Conservation (phyloP, 1,284 basidiomycete species). For the Wolfiporia cocos region DNA sequence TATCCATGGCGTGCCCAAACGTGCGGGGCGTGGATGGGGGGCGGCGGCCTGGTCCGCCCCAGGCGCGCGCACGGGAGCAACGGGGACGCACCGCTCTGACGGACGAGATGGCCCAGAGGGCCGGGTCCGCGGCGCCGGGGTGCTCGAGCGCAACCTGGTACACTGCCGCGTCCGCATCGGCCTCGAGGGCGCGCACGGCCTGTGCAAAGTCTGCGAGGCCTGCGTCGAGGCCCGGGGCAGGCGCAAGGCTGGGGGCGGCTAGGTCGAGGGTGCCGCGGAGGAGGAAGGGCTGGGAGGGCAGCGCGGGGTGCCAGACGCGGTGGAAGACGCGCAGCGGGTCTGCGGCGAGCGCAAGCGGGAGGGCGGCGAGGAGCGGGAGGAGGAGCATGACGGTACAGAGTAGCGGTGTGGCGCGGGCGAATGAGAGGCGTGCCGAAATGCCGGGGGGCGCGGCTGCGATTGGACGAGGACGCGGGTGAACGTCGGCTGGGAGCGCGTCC, state of each 20-base stretch:
- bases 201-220: conserved; percentile 15
- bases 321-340: conserved; percentile 24
- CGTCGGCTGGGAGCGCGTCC: not conserved
- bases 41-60: conserved; percentile 2
- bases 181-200: conserved; percentile 13
- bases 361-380: conserved; percentile 14
- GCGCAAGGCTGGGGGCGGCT: conserved; percentile 34
- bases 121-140: conserved; percentile 36
- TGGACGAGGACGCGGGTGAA: conserved; percentile 4
- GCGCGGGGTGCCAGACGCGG: conserved; percentile 7
- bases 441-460: conserved; percentile 6
- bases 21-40: not conserved
- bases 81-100: conserved; percentile 59
- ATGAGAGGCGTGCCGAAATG: conserved; percentile 7
- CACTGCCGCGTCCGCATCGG: conserved; percentile 40
- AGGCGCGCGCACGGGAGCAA: not conserved
- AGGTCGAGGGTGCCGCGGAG: conserved; percentile 33
- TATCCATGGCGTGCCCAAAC: not conserved
- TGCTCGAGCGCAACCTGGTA: conserved; percentile 74
- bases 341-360: conserved; percentile 18
- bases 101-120: conserved; percentile 60
- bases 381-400: conserved; percentile 8
- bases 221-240: conserved; percentile 16
- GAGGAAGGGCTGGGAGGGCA: conserved; percentile 10
- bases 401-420: conserved; percentile 10